Conservation (phyloP, 495 filamentous ascomycete species). For the Aspergillus panamensis region DNA sequence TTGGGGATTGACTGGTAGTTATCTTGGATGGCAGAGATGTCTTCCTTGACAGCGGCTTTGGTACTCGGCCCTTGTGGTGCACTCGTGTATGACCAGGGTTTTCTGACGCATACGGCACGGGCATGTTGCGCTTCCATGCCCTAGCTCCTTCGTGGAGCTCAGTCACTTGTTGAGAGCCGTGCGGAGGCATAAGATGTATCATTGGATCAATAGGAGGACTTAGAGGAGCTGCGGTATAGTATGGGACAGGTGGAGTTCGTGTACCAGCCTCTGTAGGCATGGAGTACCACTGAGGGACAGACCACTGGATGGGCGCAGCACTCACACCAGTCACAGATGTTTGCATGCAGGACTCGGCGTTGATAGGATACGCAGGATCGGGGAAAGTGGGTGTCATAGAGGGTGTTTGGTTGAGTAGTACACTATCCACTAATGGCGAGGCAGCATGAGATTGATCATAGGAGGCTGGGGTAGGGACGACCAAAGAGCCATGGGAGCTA, state of each 20-base stretch:
- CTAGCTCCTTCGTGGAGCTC: conserved; percentile 27
- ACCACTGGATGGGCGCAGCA: conserved; percentile 26
- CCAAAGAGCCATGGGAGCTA: conserved; percentile 18
- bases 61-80: conserved; percentile 24
- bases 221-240: conserved; percentile 29
- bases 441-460: conserved; percentile 31
- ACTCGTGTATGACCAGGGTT: conserved; percentile 20
- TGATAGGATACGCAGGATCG: conserved; percentile 18
- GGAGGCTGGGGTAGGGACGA: conserved; percentile 26
- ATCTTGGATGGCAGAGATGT: conserved; percentile 16
- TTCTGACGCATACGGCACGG: conserved; percentile 31
- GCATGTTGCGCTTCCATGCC: conserved; percentile 35
- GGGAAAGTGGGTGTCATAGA: conserved; percentile 16
- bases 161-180: conserved; percentile 20
- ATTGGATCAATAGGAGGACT: conserved; percentile 25
- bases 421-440: conserved; percentile 28
- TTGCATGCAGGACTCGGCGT: conserved; percentile 18
- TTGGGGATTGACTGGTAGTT: conserved; percentile 14
- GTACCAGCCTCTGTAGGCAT: conserved; percentile 33
- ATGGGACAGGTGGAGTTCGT: conserved; percentile 26
- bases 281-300: conserved; percentile 33
- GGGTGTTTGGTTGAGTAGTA: conserved; percentile 19
- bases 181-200: conserved; percentile 26
- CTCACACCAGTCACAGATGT: conserved; percentile 21
- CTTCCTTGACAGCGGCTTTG: conserved; percentile 24